Base-by-base conservation (phyloP, 2,329 filamentous ascomycete species). In the Septoria petroselini region DNA sequence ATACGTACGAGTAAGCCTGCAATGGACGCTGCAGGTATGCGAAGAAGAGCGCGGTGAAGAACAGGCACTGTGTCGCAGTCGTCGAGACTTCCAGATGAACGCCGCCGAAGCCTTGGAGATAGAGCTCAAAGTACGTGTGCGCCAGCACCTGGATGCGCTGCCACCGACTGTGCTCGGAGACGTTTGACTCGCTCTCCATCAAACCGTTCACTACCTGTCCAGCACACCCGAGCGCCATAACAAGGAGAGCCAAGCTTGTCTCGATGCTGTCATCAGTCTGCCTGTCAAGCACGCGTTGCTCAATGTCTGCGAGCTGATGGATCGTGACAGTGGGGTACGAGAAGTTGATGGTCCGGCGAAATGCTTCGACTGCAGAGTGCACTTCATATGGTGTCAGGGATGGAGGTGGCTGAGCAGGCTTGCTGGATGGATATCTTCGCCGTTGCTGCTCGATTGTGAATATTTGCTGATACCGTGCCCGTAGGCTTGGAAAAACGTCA, bases 41-140 rank as follows among this genome's bases (percentile, higher is more conserved):
- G 31, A 53, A 53, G 51, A 50, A 50, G 18, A 53, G 44, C n/a
- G 51, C 51, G 7, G 51, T 50, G 25, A 53, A 47, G 41, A 53
- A 53, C 17, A 53, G 31, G 14, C 51, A 53, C 21, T 50, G 51
- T 14, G 51, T 53, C 11, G 46, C 47, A 6, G 41, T 46, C 15
- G 41, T 50, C 11, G 51, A 53, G 1, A 50, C 18, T 14, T 53
- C 46, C 42, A 50, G 12, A 21, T 53, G 51, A 9, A 53, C 41
- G n/a, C 44, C 23, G 11, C 38, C 23, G 9, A 53, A 35, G 15
- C 47, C 34, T 17, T 42, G 41, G 3, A 50, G 38, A 29, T 46
- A 52, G 7, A 52, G 33, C 7, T 52, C 34, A 19, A 52, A 48
- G 39, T 52, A 52, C 1, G 39, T 52, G 11, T 35, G 33, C 1